Percentiles rank a stretch among this genome's conserved stretches.
These are phyloP conservation scores for Monilinia laxa DNA, from an alignment of 2,329 filamentous ascomycete species.

Conservation along the genomic window DNA sequence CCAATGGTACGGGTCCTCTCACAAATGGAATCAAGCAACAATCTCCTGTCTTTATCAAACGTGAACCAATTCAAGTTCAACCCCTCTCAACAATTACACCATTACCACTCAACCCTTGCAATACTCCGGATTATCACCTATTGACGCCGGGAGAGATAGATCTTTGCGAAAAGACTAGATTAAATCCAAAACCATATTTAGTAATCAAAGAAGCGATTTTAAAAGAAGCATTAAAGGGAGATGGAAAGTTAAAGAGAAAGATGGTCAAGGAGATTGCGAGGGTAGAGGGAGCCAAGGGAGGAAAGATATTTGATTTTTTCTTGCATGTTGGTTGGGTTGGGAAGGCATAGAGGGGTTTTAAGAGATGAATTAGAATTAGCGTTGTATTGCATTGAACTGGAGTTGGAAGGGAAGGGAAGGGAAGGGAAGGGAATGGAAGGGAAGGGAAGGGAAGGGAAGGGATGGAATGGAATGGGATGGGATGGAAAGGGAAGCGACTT, in stretches of 20 bases:
- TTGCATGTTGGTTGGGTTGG: conserved; percentile 89
- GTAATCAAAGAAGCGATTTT: conserved; percentile 93
- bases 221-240: conserved; percentile 84
- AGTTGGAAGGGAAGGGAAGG: no score
- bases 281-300: conserved; percentile 81
- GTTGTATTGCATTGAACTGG: no score
- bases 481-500: no score
- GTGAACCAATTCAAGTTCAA: conserved; percentile 51
- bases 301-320: conserved; percentile 90
- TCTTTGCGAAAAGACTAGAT: conserved; percentile 76
- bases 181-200: conserved; percentile 92
- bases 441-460: no score
- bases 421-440: no score
- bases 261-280: conserved; percentile 81
- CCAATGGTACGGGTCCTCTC: conserved; percentile 36
- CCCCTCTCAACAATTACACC: conserved; percentile 47
- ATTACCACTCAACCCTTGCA: conserved; percentile 51
- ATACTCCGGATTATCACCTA: conserved; percentile 77
- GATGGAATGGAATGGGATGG: no score
- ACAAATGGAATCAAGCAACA: conserved; percentile 52
- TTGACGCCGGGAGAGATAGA: conserved; percentile 81
- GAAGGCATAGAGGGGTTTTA: conserved; percentile 54
- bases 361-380: no score
- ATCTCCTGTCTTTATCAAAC: conserved; percentile 43
- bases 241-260: conserved; percentile 90